These are phyloP conservation scores for Sisymbrium irio DNA, from an alignment of 345 rosid species.

Conservation along the genomic window DNA sequence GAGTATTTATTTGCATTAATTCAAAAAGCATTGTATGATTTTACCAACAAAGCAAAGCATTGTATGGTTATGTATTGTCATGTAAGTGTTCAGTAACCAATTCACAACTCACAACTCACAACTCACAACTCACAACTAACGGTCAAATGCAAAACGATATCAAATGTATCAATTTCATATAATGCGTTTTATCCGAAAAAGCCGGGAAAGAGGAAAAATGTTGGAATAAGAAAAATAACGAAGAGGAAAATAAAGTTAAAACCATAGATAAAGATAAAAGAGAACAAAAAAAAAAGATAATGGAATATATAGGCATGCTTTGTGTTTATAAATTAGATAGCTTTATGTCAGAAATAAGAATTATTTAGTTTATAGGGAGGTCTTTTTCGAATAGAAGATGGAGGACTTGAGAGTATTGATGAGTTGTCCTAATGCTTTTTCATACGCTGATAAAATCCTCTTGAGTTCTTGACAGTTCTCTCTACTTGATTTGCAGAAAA, in stretches of 20 bases:
- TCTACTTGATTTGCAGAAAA: too few species aligned
- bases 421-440: too few species aligned
- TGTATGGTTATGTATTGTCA: background rate
- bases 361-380: too few species aligned
- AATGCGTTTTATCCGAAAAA: slow-evolving; percentile 9
- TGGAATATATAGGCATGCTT: slow-evolving; percentile 28
- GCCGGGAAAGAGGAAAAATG: slow-evolving; percentile 23
- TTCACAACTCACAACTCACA: too few species aligned
- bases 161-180: background rate
- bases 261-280: background rate
- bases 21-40: too few species aligned
- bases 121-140: background rate
- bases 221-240: slow-evolving; percentile 8
- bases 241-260: slow-evolving; percentile 3
- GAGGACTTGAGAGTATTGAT: too few species aligned
- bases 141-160: slow-evolving; percentile 4
- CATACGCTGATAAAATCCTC: too few species aligned
- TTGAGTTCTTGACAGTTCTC: too few species aligned
- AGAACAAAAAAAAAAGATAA: background rate
- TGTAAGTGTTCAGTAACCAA: background rate
- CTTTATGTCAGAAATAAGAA: slow-evolving; percentile 26
- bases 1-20: too few species aligned
- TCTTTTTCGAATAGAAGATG: too few species aligned
- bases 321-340: slow-evolving; percentile 16
- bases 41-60: too few species aligned